A percentile compares a stretch with the other conserved stretches of the same genome.
These are phyloP conservation scores for Chrysoporthe austroafricana DNA, from an alignment of 2,329 filamentous ascomycete species.

Conservation along the genomic window DNA sequence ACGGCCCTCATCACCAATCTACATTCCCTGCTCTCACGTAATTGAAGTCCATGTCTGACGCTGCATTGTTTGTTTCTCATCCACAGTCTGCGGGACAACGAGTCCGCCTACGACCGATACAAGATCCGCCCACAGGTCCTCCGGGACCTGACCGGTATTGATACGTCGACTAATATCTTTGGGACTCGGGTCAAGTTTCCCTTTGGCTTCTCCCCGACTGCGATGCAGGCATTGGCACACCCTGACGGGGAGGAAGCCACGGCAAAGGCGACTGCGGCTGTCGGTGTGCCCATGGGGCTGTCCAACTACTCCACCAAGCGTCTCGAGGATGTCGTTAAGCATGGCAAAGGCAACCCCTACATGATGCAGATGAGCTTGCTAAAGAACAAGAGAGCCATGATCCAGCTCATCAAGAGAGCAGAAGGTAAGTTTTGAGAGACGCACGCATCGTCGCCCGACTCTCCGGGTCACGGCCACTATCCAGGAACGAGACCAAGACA, in stretches of 20 bases:
- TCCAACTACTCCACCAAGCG: conserved; percentile 50
- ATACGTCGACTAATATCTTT: conserved; percentile 48
- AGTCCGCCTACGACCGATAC: conserved; percentile 54
- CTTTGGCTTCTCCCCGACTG: conserved; percentile 57
- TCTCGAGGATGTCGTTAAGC: conserved; percentile 49
- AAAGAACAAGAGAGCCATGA: conserved; percentile 41
- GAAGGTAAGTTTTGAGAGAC: not conserved
- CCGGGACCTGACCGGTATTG: conserved; percentile 42
- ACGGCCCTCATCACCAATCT: no score
- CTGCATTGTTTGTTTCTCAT: no score
- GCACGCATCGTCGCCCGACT: no score
- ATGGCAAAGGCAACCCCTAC: conserved; percentile 46
- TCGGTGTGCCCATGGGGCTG: conserved; percentile 50
- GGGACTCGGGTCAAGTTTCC: conserved; percentile 47
- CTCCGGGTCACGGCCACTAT: no score
- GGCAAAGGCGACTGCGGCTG: conserved; percentile 48
- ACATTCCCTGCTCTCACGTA: no score
- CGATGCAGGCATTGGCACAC: conserved; percentile 57
- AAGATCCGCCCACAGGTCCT: conserved; percentile 52
- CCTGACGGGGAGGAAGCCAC: conserved; percentile 55
- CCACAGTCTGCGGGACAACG: conserved; percentile 52
- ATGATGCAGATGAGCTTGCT: conserved; percentile 60
- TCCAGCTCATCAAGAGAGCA: conserved; percentile 12
- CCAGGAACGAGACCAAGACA: no score
- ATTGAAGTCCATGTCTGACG: conserved; percentile 18